Base-by-base conservation (phyloP, 176 grass and related monocot species). In the Paspalum vaginatum region DNA sequence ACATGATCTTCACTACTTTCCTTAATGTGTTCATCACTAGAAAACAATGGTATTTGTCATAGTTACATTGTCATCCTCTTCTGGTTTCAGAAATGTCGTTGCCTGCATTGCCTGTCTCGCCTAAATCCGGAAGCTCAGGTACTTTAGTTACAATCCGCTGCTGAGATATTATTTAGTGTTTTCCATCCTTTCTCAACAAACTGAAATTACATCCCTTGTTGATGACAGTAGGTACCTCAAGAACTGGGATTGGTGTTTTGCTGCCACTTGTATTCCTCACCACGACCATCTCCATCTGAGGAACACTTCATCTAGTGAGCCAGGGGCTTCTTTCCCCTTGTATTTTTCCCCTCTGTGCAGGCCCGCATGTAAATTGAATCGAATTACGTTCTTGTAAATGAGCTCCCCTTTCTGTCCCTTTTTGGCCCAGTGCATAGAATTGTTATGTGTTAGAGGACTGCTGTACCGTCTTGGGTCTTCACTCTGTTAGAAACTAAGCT, bases 41-140 rank as follows among this genome's bases (percentile, higher is more conserved):
- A 8, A 46, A 45, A 41, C 52, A 43, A 15, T 60, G 11, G 0
- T 61, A 12, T 21, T 55, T 56, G 38, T 71, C 43, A 15, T 80
- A 61, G 21, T 79, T 16, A 79, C 76, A 63, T 44, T 79, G 24
- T 13, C 69, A 38, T 59, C 68, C 38, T 53, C 11, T 75, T 71
- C 81, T 18, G 63, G 26, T 77, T 89, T 61, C 90, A 98, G 95
- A 98, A 85, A 98, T 98, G 95, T 95, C 95, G 14, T 93, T 98
- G 84, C 95, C 95, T 67, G 95, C 95, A 42, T 74, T 98, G 79
- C 95, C 95, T 47, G 86, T 95, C 66, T 64, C 78, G 0, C 86
- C 88, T 12, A 84, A 58, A 39, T 95, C 95, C 52, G 83, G 86
- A 86, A 87, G 70, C 81, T 87, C 79, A 81, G 95, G 95, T 98